Evolutionary conservation across 192 early-diverging fungal genomes (phyloP).

Genomic region (Geranomyces variabilis): DNA sequence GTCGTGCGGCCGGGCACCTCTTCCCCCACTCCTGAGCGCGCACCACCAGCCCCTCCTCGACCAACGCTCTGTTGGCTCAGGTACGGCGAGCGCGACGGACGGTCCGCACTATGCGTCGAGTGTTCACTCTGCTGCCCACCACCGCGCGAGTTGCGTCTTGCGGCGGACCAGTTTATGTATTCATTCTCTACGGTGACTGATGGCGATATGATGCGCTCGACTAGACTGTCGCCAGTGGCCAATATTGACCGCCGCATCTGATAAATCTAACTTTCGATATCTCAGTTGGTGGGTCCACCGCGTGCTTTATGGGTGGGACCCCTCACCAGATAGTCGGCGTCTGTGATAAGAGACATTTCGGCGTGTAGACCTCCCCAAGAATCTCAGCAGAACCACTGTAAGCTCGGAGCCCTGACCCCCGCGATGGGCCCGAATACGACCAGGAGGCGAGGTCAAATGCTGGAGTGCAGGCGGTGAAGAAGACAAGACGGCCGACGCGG

Average conservation of each 20-base stretch:
- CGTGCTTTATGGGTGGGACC: not conserved
- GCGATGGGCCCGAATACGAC: too few relatives aligned
- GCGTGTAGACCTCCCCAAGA: too few relatives aligned
- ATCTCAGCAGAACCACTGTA: too few relatives aligned
- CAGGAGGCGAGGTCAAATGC: too few relatives aligned
- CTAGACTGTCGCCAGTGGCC: conserved; percentile 29
- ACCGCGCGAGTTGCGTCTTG: not conserved
- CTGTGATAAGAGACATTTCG: conserved; percentile 34
- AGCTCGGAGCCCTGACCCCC: too few relatives aligned
- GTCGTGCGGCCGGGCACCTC: too few relatives aligned
- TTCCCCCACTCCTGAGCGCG: too few relatives aligned
- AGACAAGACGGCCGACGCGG: too few relatives aligned
- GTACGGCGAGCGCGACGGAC: conserved; percentile 2
- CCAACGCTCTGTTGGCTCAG: not conserved
- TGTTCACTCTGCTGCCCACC: not conserved
- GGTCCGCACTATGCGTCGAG: not conserved
- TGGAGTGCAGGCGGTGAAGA: too few relatives aligned
- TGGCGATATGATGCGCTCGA: conserved; percentile 41
- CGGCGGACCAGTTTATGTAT: conserved; percentile 30
- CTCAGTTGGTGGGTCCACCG: not conserved
- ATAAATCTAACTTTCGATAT: conserved; percentile 32
- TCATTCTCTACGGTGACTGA: conserved; percentile 39
- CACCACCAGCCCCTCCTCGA: too few relatives aligned
- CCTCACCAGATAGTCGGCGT: conserved; percentile 37
- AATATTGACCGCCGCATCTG: conserved; percentile 43